Conservation (phyloP, 2,329 filamentous ascomycete genomes). For the Nemania sp. region DNA sequence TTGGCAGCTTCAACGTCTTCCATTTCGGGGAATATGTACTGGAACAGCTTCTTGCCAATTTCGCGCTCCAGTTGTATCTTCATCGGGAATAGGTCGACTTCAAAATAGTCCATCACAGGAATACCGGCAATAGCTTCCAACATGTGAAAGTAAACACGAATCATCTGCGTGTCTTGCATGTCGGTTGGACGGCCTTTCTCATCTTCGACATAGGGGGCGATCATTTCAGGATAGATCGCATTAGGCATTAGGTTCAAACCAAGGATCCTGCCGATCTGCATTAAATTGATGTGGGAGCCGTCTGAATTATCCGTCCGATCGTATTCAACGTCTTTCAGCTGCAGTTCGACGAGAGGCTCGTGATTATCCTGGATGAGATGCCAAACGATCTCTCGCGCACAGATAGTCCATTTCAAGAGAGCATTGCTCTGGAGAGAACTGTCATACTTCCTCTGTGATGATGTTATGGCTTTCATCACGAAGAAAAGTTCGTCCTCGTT, state of each 20-base stretch:
- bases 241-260: conserved; percentile 89
- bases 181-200: conserved; percentile 58
- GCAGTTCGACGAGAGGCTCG: conserved; percentile 88
- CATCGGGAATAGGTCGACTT: conserved; percentile 89
- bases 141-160: conserved; percentile 97
- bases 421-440: conserved; percentile 74
- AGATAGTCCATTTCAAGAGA: conserved; percentile 87
- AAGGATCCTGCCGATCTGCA: conserved; percentile 85
- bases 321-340: conserved; percentile 88
- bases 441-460: conserved; percentile 86
- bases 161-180: conserved; percentile 75
- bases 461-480: conserved; percentile 99
- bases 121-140: conserved; percentile 97
- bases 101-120: conserved; percentile 94
- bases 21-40: conserved; percentile 94
- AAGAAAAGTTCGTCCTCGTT: conserved; percentile 99
- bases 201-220: conserved; percentile 82
- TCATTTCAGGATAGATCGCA: conserved; percentile 94
- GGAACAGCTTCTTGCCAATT: conserved; percentile 88
- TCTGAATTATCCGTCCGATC: conserved; percentile 96
- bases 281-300: conserved; percentile 90
- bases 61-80: conserved; percentile 93
- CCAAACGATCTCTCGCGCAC: conserved; percentile 96
- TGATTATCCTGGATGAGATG: conserved; percentile 87
- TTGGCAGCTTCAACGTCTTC: conserved; percentile 54